Evolutionary conservation across 306 rosid genomes (phyloP).

Genomic region (Echinosophora koreensis): DNA sequence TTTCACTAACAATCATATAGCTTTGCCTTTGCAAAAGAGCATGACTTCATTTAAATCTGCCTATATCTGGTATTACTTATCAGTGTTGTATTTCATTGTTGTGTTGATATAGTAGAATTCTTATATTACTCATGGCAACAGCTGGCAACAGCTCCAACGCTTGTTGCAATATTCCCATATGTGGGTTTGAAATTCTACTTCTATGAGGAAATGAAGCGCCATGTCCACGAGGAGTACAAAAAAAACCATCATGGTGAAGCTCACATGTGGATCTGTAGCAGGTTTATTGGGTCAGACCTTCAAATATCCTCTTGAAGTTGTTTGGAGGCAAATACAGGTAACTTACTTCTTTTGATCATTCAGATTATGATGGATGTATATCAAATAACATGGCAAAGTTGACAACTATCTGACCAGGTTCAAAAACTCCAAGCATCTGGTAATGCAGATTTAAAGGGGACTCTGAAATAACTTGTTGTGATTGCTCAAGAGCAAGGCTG

Average conservation of each 20-base stretch:
- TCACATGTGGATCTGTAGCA: slow-evolving; percentile 89
- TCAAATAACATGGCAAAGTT: slow-evolving; percentile 27
- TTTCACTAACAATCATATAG: no score
- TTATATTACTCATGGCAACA: slow-evolving; percentile 44
- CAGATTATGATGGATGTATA: slow-evolving; percentile 25
- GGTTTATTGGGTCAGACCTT: slow-evolving; percentile 95
- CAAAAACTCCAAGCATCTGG: slow-evolving; percentile 66
- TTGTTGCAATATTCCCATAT: slow-evolving; percentile 94
- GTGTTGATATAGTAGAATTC: slow-evolving; percentile 44
- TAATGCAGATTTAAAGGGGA: slow-evolving; percentile 73
- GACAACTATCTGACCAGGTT: slow-evolving; percentile 61
- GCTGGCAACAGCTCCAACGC: slow-evolving; percentile 96
- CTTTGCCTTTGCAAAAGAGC: no score
- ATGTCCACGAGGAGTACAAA: slow-evolving; percentile 77
- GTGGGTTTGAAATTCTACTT: slow-evolving; percentile 96
- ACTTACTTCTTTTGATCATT: slow-evolving; percentile 31
- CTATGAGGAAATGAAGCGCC: slow-evolving; percentile 96
- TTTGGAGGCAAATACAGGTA: slow-evolving; percentile 99
- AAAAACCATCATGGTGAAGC: slow-evolving; percentile 76
- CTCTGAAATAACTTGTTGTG: slow-evolving; percentile 68
- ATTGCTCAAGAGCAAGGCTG: slow-evolving; percentile 88
- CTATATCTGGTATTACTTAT: slow-evolving; percentile 12
- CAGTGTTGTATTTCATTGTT: slow-evolving; percentile 40
- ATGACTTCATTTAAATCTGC: slow-evolving; percentile 35
- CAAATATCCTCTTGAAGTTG: slow-evolving; percentile 97